Evolutionary conservation across 192 early-diverging fungal genomes (phyloP), one percentile per base, ranked within the genome.

Genomic region (Podila horticola): DNA sequence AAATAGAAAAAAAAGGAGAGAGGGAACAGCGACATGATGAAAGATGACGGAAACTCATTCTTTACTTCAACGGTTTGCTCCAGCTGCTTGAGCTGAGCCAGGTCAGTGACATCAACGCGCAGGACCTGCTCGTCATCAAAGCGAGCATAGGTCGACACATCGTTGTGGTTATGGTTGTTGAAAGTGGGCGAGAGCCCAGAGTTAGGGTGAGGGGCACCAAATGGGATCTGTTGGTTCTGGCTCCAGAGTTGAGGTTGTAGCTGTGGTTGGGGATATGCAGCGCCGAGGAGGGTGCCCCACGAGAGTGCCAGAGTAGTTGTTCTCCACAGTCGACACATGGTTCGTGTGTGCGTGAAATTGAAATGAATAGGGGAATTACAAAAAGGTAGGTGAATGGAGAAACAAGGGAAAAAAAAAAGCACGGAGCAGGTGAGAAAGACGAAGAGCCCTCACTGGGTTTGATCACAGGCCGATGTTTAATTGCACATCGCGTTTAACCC

Each of bases 51-150:
- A 52, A 24, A 22, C 9, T 9, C 38, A 12, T 41, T 45, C 41
- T 15, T 50, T 62, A 79, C 76, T 70, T 79, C 76, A 13, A 79
- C 70, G 20, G 38, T 33, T 13, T 48, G 33, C 45, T 72, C 61
- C 13, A 79, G 76, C 6, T 33, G 55, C 51, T 68, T 72, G 22
- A 79, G 58, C 24, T 79, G 69, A 13, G 36, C 66, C 0, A 59
- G 36, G n/a, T 62, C 71, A 12, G 73, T 66, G 38, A 75, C 69
- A 20, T 75, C 60, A 24, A 72, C 33, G 12, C 82, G 82, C 49
- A 72, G 59, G 24, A 74, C 72, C 20, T 75, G 45, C 13, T 74
- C 79, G 48, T 63, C 59, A 41, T 75, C 73, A 41, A 74, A 75
- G 41, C 69, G 72, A 48, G 74, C 74, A 31, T 74, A 72, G 8